Evolutionary conservation across 2,329 filamentous ascomycete species (phyloP).

Genomic region (Helotiales sp.): DNA sequence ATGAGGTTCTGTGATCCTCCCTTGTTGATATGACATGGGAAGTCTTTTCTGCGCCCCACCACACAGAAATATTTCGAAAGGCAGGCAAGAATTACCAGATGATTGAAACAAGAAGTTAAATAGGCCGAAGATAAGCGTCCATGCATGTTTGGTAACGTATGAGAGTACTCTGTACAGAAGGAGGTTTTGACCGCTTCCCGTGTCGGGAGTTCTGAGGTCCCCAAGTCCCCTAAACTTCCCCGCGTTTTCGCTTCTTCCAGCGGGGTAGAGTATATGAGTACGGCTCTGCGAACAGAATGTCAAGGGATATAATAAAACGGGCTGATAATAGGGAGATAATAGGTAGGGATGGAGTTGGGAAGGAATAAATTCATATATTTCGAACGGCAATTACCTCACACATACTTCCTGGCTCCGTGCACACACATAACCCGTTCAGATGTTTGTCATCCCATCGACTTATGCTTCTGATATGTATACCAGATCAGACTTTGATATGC

Average conservation of each 20-base stretch:
- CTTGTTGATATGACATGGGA: neutral
- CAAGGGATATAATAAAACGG: neutral
- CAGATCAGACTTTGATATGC: neutral
- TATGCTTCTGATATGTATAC: neutral
- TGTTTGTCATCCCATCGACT: neutral
- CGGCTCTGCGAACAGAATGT: neutral
- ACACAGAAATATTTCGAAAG: neutral
- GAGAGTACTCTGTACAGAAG: neutral
- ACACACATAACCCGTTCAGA: slow-evolving; percentile 2
- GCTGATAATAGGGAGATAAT: neutral
- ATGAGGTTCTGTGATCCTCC: neutral
- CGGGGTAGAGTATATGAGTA: slow-evolving; percentile 3
- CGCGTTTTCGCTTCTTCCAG: slow-evolving; percentile 8
- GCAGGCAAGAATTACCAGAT: neutral
- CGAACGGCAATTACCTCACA: neutral
- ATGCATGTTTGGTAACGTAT: neutral
- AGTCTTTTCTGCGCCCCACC: neutral
- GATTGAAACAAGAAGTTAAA: neutral
- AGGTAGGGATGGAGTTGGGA: neutral
- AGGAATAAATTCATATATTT: neutral
- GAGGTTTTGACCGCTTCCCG: neutral
- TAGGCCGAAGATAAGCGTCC: neutral
- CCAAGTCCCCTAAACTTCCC: neutral
- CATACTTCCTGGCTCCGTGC: slow-evolving; percentile 3
- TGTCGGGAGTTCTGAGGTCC: neutral